A percentile compares a stretch with the other conserved stretches of the same genome.
These are phyloP conservation scores for Picea mariana DNA, from an alignment of 83 land plant species.

Conservation along the genomic window DNA sequence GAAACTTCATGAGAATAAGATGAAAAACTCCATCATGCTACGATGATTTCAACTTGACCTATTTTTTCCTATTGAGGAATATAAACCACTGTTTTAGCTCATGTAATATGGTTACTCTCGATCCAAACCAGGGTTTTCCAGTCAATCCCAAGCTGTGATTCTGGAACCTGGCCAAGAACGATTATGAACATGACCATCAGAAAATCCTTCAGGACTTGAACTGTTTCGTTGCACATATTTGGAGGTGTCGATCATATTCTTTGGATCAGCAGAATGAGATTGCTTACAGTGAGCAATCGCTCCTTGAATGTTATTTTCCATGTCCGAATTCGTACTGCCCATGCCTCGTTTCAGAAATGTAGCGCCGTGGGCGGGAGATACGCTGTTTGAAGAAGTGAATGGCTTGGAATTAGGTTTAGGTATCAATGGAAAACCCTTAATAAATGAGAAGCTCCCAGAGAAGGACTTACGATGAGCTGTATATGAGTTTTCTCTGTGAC, in stretches of 20 bases:
- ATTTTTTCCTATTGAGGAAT: too few relatives aligned
- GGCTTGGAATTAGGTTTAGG: neutral
- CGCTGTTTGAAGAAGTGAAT: neutral
- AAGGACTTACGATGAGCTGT: slow-evolving; percentile 40
- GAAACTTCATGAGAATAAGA: too few relatives aligned
- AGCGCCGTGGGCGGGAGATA: slow-evolving; percentile 13
- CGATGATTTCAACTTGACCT: too few relatives aligned
- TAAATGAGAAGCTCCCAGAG: slow-evolving; percentile 27
- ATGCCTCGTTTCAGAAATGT: slow-evolving; percentile 43
- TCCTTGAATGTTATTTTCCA: slow-evolving; percentile 70
- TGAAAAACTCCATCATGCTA: too few relatives aligned
- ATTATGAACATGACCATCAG: slow-evolving; percentile 22
- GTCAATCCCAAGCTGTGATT: slow-evolving; percentile 29
- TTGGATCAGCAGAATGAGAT: slow-evolving; percentile 36
- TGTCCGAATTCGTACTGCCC: slow-evolving; percentile 45
- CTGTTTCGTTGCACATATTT: neutral
- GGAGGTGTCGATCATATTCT: neutral
- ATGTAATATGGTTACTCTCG: slow-evolving; percentile 10
- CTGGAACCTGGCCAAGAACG: slow-evolving; percentile 31
- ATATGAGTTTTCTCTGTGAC: neutral
- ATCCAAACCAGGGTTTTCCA: slow-evolving; percentile 25
- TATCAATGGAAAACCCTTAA: neutral
- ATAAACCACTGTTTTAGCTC: too few relatives aligned
- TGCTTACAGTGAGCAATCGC: slow-evolving; percentile 87
- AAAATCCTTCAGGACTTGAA: slow-evolving; percentile 28